Conservation (phyloP, 2,329 filamentous ascomycete genomes). For the Calonectria fujianensis region DNA sequence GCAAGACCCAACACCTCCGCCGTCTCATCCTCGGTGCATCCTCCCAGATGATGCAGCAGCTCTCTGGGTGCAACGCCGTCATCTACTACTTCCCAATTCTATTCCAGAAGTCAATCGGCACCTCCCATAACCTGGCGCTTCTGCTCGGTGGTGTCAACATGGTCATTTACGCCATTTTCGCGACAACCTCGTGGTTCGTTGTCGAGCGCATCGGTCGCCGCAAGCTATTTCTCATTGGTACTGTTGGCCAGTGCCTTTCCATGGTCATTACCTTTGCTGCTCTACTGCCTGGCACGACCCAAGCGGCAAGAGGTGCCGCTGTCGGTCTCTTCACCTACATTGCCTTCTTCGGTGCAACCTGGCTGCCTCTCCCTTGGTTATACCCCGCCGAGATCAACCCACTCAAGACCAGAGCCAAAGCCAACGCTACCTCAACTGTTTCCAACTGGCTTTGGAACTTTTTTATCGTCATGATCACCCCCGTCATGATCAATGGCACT, state of each 20-base stretch:
- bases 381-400: slow-evolving; percentile 74
- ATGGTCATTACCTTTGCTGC: slow-evolving; percentile 77
- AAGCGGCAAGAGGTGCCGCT: slow-evolving; percentile 79
- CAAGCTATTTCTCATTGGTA: slow-evolving; percentile 67
- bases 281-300: slow-evolving; percentile 77
- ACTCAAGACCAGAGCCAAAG: slow-evolving; percentile 67
- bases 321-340: slow-evolving; percentile 83
- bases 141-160: slow-evolving; percentile 71
- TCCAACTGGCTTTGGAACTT: slow-evolving; percentile 75
- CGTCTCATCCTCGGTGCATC: slow-evolving; percentile 77
- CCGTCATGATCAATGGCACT: slow-evolving; percentile 76
- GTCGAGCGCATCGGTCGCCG: slow-evolving; percentile 68
- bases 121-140: slow-evolving; percentile 66
- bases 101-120: slow-evolving; percentile 61
- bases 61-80: slow-evolving; percentile 76
- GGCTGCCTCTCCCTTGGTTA: slow-evolving; percentile 78
- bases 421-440: slow-evolving; percentile 74
- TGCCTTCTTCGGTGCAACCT: slow-evolving; percentile 80
- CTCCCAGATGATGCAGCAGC: slow-evolving; percentile 78
- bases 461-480: slow-evolving; percentile 77
- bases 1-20: slow-evolving; percentile 80
- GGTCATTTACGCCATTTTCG: slow-evolving; percentile 74
- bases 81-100: slow-evolving; percentile 78
- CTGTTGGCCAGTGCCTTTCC: slow-evolving; percentile 70
- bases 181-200: slow-evolving; percentile 73